A percentile compares a stretch with the other conserved stretches of the same genome.
Evolutionary conservation across 176 grass and related monocot genomes (phyloP).

Genomic region (Lolium multiflorum): DNA sequence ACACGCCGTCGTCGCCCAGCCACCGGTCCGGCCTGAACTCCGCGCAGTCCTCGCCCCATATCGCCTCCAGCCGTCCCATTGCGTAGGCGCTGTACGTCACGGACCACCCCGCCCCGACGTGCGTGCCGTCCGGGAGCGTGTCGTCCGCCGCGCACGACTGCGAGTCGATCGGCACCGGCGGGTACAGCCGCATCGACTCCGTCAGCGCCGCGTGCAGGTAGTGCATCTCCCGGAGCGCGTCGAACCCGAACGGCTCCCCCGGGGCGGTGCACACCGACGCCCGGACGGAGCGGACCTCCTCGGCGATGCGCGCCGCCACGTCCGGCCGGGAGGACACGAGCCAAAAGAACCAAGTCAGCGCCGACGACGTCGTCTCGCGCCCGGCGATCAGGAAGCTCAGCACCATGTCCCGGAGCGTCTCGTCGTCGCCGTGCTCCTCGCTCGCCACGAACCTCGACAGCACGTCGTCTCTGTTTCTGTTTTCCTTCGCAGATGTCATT

Average conservation of each 20-base stretch:
- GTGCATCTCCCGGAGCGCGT: constrained; percentile 52
- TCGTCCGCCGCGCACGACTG: constrained; percentile 59
- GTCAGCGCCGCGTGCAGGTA: constrained; percentile 67
- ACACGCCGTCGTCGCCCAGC: neutral
- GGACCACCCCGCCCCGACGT: neutral
- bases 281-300: constrained; percentile 37
- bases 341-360: constrained; percentile 28
- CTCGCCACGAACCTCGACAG: constrained; percentile 49
- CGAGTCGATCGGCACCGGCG: constrained; percentile 51
- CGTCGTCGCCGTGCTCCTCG: constrained; percentile 20
- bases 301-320: constrained; percentile 34
- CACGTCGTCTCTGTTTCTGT: constrained; percentile 39
- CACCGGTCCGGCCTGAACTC: constrained; percentile 21
- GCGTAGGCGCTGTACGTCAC: constrained; percentile 17
- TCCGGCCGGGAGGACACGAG: constrained; percentile 30
- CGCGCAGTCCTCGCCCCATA: constrained; percentile 25
- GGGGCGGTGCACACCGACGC: neutral
- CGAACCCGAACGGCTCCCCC: constrained; percentile 44
- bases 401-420: constrained; percentile 15
- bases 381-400: constrained; percentile 18
- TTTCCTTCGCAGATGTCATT: neutral
- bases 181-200: constrained; percentile 64
- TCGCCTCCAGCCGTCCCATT: constrained; percentile 6
- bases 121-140: constrained; percentile 32
- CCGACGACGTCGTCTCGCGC: constrained; percentile 14